Evolutionary conservation across 2,329 filamentous ascomycete genomes (phyloP), one percentile per base, ranked within the genome.

Genomic region (Cladophialophora bantiana): DNA sequence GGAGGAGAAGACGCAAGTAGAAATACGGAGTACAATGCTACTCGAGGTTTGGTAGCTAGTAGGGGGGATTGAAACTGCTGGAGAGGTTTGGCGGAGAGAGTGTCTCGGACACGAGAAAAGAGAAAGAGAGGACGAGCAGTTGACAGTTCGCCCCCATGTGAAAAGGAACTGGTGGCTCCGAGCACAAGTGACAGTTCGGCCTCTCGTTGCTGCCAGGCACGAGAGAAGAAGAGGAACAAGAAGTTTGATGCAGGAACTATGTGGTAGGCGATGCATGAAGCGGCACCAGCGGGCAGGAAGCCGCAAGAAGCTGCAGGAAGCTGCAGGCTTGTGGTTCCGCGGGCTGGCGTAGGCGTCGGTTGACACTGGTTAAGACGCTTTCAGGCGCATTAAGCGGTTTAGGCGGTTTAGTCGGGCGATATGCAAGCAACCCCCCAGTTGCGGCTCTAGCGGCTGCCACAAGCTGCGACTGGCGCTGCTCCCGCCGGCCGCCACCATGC

Each of bases 401-500:
- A 50, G 45, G 45, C 7, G 12, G 45, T 50, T 50, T 50, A 50
- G 45, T 3, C 18, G 4, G 45, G 6, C 18, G 9, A 26, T 12
- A 26, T 9, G 20, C 45, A 50, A 50, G 45, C 45, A 50, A 50
- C 5, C 5, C 45, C 45, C 45, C 20, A 12, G 45, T 26, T 50
- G 45, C 18, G 45, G 45, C 45, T 55, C 53, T 55, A 35, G 53
- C n/a, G 31, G 34, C 18, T 10, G 18, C 45, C 45, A 26, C 45
- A 34, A 9, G 10, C 48, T 10, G 18, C 45, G 18, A 26, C 45
- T 55, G 10, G 10, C 48, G 18, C 50, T 48, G 35, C 52, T 56
- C 50, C 59, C 59, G 50, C 59, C 59, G 50, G 59, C 50, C 59
- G 59, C 59, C 52, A 36, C 48, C 5, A 62, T 55, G 59, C 59